Evolutionary conservation across 1,284 basidiomycete species (phyloP), one percentile per base, ranked within the genome.

Genomic region (Pholiota adiposa): DNA sequence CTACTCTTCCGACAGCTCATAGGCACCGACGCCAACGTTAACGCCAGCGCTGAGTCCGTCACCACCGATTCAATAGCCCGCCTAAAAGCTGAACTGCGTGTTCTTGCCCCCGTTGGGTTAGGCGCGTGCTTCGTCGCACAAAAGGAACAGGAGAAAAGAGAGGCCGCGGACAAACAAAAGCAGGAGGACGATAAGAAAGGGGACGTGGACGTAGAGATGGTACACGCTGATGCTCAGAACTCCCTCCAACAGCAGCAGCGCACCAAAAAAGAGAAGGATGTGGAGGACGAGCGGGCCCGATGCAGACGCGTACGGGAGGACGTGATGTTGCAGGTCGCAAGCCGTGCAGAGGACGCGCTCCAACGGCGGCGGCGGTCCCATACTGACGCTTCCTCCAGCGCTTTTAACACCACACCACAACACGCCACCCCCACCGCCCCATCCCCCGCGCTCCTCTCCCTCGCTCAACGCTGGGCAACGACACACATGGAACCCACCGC

Each of bases 1-100:
- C 79, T 94, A 70, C 85, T 94, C 31, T 94, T 88, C 73, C 86
- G 92, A 51, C 92, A 94, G 70, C 84, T 90, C 64, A 75, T 86
- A 33, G 79, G 82, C 65, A 82, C 83, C 50, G 69, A 73, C 44
- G 60, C 67, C 41, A 31, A 31, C 59, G 27, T 52, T 73, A 66
- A 60, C 70, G 65, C 65, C 67, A 61, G 38, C 46, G 2, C 69
- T 69, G 77, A 72, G 67, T 72, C 78, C 58, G 78, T 76, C 44
- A 75, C 81, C 25, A 75, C 76, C 43, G 84, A 88, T 40, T 72
- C 92, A 62, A 71, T 83, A 60, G 78, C 12, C 19, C 43, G 77
- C 64, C 75, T 93, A 50, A 92, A 93, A 76, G 80, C 81, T 65
- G 92, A 94, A 76, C 86, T 94, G 63, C 86, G 88, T 73, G 88